Evolutionary conservation across 73 alveolate genomes (phyloP), one percentile per base, ranked within the genome.

Genomic region (Blepharisma japonicum): DNA sequence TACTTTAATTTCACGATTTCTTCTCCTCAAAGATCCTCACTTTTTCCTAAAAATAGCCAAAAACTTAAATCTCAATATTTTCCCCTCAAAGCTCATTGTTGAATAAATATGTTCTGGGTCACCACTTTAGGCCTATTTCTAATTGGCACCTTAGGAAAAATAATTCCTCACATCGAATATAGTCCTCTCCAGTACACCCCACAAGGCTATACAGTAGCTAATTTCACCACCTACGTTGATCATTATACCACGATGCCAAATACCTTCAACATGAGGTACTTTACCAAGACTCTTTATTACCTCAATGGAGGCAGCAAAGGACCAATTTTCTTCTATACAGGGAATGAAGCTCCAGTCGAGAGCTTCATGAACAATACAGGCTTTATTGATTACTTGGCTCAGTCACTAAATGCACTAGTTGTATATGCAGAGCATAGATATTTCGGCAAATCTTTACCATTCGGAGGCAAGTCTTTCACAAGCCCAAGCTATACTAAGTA

Each of bases 291-390:
- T 2, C 32, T 9, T 7, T 55, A 56, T 38, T 77, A 55, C 56
- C 49, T 23, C 21, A 50, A 53, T 7, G 48, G 54, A 27, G 78
- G 51, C 18, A 66, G 81, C 32, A 32, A 32, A 32, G 81, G 76
- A 20, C 82, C 82, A 14, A 78, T 78, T 23, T 70, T 78, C 27
- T 68, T 78, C 72, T 78, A 78, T 50, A 7, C 81, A 21, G 86
- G 86, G 48, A 68, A 78, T 46, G 86, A 78, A 49, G 71, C 70
- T 14, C 42, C 82, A 7, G 79, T 78, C 27, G 76, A 74, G 53
- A 11, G 9, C 20, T 78, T 42, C 6, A 21, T 71, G 45, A 71
- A 68, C 68, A 67, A 70, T 50, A 14, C 82, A 27, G 86, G 83
- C 42, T 71, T 20, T 45, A 67, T 70, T 27, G 47, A 53, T 27